A percentile compares a stretch with the other conserved stretches of the same genome.
These are phyloP conservation scores for Pueraria montana DNA, from an alignment of 306 rosid genomes.

Conservation along the genomic window DNA sequence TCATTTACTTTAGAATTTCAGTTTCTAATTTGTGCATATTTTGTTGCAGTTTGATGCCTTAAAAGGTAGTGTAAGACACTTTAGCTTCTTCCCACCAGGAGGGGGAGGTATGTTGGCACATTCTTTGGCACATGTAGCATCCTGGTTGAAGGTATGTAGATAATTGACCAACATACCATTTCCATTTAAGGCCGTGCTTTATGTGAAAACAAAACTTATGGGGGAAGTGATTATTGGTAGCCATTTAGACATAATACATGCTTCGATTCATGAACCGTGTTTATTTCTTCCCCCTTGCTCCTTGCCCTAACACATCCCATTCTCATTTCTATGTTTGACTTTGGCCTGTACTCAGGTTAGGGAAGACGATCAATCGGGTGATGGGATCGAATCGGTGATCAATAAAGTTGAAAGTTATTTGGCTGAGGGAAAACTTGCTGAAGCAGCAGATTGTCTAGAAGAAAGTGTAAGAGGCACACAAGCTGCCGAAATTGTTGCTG, in stretches of 20 bases:
- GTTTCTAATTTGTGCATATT: constrained; percentile 50
- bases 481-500: constrained; percentile 77
- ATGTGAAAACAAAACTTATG: constrained; percentile 33
- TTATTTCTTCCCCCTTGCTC: constrained; percentile 25
- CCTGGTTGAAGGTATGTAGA: constrained; percentile 83
- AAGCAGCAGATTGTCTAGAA: constrained; percentile 91
- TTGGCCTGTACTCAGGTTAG: constrained; percentile 63
- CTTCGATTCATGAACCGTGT: background rate
- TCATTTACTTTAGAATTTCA: constrained; percentile 24
- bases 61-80: constrained; percentile 78
- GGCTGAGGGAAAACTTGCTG: constrained; percentile 87
- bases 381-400: constrained; percentile 89
- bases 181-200: constrained; percentile 7
- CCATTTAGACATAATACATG: constrained; percentile 14
- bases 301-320: constrained; percentile 11
- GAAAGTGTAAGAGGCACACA: constrained; percentile 82
- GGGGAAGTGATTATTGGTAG: constrained; percentile 17
- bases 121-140: constrained; percentile 82
- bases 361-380: constrained; percentile 82
- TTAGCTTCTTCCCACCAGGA: constrained; percentile 80
- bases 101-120: constrained; percentile 89
- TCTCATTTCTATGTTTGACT: constrained; percentile 36
- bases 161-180: constrained; percentile 31
- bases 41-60: constrained; percentile 80
- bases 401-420: constrained; percentile 78